Conservation (phyloP, 148 eudicot species). For the Linanthus parryae region DNA sequence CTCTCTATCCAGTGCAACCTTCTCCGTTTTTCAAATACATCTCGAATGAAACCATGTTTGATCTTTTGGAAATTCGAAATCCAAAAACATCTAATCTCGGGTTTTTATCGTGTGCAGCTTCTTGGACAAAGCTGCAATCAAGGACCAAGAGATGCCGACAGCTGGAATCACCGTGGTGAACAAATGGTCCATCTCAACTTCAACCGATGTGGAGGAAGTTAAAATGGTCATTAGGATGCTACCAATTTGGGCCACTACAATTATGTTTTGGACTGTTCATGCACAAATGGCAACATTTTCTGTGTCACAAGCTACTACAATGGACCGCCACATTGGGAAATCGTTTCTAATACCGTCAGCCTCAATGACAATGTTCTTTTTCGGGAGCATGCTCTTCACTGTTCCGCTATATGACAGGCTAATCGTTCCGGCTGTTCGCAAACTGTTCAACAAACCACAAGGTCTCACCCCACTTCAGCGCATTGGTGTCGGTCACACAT, state of each 20-base stretch:
- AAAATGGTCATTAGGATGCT: constrained; percentile 63
- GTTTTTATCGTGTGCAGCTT: constrained; percentile 24
- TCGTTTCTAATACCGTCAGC: constrained; percentile 67
- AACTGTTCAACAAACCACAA: constrained; percentile 37
- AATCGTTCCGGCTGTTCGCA: constrained; percentile 31
- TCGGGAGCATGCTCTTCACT: constrained; percentile 56
- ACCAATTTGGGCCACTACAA: constrained; percentile 86
- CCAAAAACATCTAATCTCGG: not conserved
- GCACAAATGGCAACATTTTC: constrained; percentile 88
- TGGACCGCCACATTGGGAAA: constrained; percentile 60
- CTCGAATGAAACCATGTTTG: too few relatives aligned
- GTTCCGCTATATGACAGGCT: constrained; percentile 60
- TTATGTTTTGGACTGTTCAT: constrained; percentile 75
- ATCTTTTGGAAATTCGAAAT: too few relatives aligned
- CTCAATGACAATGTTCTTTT: constrained; percentile 63
- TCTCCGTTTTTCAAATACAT: too few relatives aligned
- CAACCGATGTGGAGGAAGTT: constrained; percentile 78
- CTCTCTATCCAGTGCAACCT: too few relatives aligned
- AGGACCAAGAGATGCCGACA: constrained; percentile 19
- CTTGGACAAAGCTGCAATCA: constrained; percentile 77
- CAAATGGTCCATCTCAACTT: constrained; percentile 56
- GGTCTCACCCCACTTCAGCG: constrained; percentile 74
- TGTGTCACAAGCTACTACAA: constrained; percentile 75
- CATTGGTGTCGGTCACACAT: constrained; percentile 50
- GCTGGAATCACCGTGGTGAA: constrained; percentile 8